Evolutionary conservation across 164 flowering plant genomes (phyloP), one percentile per base, ranked within the genome.

Genomic region (Macadamia tetraphylla): DNA sequence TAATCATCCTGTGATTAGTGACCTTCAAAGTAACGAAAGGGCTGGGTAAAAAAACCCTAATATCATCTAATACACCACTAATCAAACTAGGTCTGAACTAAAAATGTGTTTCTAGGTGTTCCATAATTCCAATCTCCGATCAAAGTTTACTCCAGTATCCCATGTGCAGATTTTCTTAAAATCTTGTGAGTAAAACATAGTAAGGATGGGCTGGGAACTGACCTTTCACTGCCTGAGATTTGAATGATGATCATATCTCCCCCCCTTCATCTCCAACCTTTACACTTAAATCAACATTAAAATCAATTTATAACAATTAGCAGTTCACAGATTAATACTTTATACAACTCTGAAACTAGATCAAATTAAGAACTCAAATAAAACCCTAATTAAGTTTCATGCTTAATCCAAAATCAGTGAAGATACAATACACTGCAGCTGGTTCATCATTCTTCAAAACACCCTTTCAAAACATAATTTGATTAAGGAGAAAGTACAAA

Each of bases 231-330:
- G 15, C n/a, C 10, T 59, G 52, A 57, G 14, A 5, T 29, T 1
- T 29, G 57, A 49, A 29, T 29, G 18, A 61, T 68, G 49, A 61
- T 52, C 23, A 0, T 23, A 23, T 23, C 23, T 23, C 44, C 40
- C 40, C 40, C 58, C 9, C 9, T 70, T 46, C 63, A 70, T 35
- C 67, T 29, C 13, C 40, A 44, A 42, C 42, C 52, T 59, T 56
- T 30, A 44, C 14, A 48, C 23, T 42, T 31, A 42, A 8, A 46
- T 8, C 43, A 40, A 57, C 43, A 8, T 18, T 5, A 55, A 64
- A 57, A 59, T 30, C 8, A 44, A 49, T n/a, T 14, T 53, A 15
- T 2, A 53, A 17, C 13, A 17, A 32, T 31, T 5, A 18, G 11
- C 40, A 29, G 30, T 29, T 30, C 5, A 6, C 17, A 35, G 12